These are phyloP conservation scores for Lophium mytilinum DNA, from an alignment of 495 filamentous ascomycete genomes.

Conservation along the genomic window DNA sequence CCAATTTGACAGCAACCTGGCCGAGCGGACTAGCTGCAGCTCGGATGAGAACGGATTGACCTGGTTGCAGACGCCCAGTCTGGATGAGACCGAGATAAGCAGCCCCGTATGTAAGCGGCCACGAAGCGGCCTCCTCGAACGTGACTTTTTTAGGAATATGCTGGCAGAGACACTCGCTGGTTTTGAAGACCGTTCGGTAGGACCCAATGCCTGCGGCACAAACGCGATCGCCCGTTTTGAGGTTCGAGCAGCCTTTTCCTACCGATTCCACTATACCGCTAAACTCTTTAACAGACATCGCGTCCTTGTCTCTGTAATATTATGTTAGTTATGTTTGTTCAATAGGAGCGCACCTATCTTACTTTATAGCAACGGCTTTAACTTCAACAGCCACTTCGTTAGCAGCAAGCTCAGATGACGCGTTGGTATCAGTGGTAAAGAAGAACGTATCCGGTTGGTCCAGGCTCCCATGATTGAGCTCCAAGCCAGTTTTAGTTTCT, in stretches of 20 bases:
- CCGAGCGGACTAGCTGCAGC: constrained; percentile 1
- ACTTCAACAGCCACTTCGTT: constrained; percentile 1
- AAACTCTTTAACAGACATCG: not conserved
- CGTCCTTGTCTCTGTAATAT: not conserved
- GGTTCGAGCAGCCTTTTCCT: constrained; percentile 2
- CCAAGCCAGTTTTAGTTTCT: constrained; percentile 3
- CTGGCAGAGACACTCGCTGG: constrained; percentile 25
- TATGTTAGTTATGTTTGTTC: constrained; percentile 4
- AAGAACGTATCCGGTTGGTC: constrained; percentile 25
- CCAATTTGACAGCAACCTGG: not conserved
- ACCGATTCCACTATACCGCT: not conserved
- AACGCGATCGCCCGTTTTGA: constrained; percentile 36
- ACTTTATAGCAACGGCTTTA: not conserved
- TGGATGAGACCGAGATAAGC: constrained; percentile 48
- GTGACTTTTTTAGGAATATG: constrained; percentile 41
- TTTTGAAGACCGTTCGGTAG: constrained; percentile 28
- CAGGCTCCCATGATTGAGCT: constrained; percentile 8
- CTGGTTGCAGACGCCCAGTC: constrained; percentile 25
- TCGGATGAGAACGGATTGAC: constrained; percentile 19
- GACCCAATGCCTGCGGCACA: constrained; percentile 29
- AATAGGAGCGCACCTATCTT: not conserved
- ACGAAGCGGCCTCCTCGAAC: constrained; percentile 46
- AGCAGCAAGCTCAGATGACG: not conserved
- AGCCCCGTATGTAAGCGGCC: constrained; percentile 50
- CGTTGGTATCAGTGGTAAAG: constrained; percentile 20